phyloP scores from a whole-genome alignment of 805 yeast species.

The Saccharomycopsis selenospora region DNA sequence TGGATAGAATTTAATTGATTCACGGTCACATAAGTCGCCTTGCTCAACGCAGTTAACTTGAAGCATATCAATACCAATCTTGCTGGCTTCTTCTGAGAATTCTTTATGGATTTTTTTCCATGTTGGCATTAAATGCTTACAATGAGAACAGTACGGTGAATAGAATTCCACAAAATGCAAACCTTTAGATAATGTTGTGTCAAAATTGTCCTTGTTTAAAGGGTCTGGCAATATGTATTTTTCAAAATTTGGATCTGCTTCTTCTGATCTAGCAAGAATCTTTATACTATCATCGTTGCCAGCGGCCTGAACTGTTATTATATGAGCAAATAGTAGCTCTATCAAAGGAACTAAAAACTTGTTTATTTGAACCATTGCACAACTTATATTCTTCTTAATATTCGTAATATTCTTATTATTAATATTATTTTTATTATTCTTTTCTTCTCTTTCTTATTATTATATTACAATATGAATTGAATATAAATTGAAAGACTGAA shows the following conservation, averaged over 20 bases:
- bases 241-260: not conserved
- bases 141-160: slow-evolving; percentile 86
- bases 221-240: slow-evolving; percentile 38
- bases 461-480: no score
- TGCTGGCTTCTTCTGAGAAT: slow-evolving; percentile 38
- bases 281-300: no score
- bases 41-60: slow-evolving; percentile 82
- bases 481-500: no score
- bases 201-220: slow-evolving; percentile 45
- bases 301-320: not conserved
- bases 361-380: not conserved
- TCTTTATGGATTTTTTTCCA: slow-evolving; percentile 65
- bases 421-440: no score
- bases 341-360: not conserved
- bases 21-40: slow-evolving; percentile 77
- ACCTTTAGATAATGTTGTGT: slow-evolving; percentile 40
- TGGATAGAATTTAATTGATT: slow-evolving; percentile 64
- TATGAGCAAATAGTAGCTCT: slow-evolving; percentile 2
- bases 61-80: slow-evolving; percentile 45
- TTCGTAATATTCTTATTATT: no score
- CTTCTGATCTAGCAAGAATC: no score
- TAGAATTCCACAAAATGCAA: slow-evolving; percentile 78
- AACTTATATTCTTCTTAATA: no score
- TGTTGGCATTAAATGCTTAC: slow-evolving; percentile 67
- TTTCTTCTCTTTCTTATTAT: no score